A percentile compares a stretch with the other conserved stretches of the same genome.
Conservation (phyloP, 2,329 filamentous ascomycete species). For the Pestalotiopsis sp. region DNA sequence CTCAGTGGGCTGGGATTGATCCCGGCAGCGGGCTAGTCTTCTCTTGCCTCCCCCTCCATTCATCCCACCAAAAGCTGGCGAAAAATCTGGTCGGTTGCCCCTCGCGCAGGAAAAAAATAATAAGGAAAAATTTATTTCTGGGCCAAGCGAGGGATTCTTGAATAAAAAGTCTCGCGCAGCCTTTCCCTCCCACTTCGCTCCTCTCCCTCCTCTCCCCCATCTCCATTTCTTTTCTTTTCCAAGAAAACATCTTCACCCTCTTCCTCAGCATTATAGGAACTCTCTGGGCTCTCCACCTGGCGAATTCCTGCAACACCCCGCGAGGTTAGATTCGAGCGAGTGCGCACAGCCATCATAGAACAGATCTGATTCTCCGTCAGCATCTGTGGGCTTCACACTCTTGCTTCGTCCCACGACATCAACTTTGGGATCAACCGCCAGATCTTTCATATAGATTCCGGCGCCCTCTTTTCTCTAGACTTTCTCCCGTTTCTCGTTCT, state of each 20-base stretch:
- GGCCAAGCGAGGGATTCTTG: conserved; percentile 9
- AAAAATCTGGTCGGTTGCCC: conserved; percentile 14
- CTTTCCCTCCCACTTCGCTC: conserved; percentile 2
- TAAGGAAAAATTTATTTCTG: conserved; percentile 12
- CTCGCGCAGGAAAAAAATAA: conserved; percentile 7
- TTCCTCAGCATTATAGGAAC: conserved; percentile 12
- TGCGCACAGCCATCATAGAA: conserved; percentile 13
- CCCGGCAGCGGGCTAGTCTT: neutral
- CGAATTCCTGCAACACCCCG: conserved; percentile 8
- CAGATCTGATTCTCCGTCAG: conserved; percentile 15
- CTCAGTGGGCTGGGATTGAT: neutral
- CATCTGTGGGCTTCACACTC: conserved; percentile 14
- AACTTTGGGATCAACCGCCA: neutral
- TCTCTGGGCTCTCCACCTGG: conserved; percentile 14
- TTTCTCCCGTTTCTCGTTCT: conserved; percentile 7
- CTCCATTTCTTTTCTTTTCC: conserved; percentile 9
- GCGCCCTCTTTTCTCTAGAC: neutral
- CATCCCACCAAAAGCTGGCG: conserved; percentile 12
- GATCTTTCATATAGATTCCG: conserved; percentile 11
- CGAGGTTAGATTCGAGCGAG: conserved; percentile 10
- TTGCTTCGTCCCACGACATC: neutral
- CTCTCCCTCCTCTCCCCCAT: conserved; percentile 8
- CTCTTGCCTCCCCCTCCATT: neutral
- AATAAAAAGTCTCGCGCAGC: conserved; percentile 13
- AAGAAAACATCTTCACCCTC: neutral